Evolutionary conservation across 2,329 filamentous ascomycete species (phyloP), one percentile per base, ranked within the genome.

Genomic region (Byssothecium circinans): DNA sequence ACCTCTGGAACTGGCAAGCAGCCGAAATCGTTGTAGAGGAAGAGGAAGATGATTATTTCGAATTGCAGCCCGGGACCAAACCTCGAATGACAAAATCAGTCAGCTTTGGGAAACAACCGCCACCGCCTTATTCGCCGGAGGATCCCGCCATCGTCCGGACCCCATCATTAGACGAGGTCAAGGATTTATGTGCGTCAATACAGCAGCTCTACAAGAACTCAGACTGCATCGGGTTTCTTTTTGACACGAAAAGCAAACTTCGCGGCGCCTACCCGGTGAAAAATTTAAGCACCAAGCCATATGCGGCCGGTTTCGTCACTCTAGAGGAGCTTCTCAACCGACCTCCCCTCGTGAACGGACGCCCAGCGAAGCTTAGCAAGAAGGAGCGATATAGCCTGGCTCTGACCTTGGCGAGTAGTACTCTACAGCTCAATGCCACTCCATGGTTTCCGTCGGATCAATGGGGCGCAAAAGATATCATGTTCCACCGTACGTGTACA

Each of bases 171-270:
- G 44, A 65, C 41, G 68, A 68, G 49, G 60, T 72, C 11, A 62
- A 64, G n/a, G 67, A 72, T 43, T 36, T 71, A 15, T 71, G 68
- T 42, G 64, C 63, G 18, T 68, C 67, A 4, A 71, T 71, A 23
- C 56, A 59, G 27, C 51, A 61, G 35, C 36, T 62, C 5, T 57
- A 64, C 35, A 61, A 61, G 11, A 56, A 42, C 8, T 49, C 57
- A 10, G 49, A 58, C 1, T 65, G 58, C 17, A 68, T 71, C 22
- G 65, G 67, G 2, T 65, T 72, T 32, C 66, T 60, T 0, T 52
- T 71, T 11, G 64, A 70, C 42, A 61, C 50, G 15, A 63, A 66
- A 40, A 63, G 53, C 27, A 68, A 54, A 32, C 46, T 69, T 23
- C 59, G 64, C 14, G 67, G 68, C 10, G 59, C 57, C 4, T 67